These are phyloP conservation scores for Paraglomus brasilianum DNA, from an alignment of 192 early-diverging fungal species.

Conservation along the genomic window DNA sequence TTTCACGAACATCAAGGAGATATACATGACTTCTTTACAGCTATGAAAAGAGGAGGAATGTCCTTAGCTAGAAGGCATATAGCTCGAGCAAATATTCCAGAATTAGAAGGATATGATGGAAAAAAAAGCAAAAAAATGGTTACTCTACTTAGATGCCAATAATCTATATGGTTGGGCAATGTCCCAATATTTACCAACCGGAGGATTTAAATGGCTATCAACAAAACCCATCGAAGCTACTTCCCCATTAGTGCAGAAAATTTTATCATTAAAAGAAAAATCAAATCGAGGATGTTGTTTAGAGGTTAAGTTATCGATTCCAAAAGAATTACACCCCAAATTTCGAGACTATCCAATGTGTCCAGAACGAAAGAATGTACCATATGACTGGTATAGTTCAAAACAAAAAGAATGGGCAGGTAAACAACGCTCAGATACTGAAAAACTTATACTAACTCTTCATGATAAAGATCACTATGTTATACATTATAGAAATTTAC, in stretches of 20 bases:
- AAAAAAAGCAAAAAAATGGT: conserved; percentile 6
- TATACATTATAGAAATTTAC: conserved; percentile 18
- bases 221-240: not conserved
- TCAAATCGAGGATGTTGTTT: conserved; percentile 25
- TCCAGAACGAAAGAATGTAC: conserved; percentile 12
- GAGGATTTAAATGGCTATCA: not conserved
- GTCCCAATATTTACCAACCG: not conserved
- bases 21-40: conserved; percentile 4
- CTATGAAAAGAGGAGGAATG: not conserved
- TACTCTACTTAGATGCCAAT: not conserved
- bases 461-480: conserved; percentile 11
- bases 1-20: conserved; percentile 13
- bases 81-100: conserved; percentile 13
- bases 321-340: conserved; percentile 13
- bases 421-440: not conserved
- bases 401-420: conserved; percentile 2
- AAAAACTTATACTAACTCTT: conserved; percentile 15
- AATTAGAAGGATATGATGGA: not conserved
- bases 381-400: conserved; percentile 6
- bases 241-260: conserved; percentile 11
- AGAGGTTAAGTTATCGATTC: conserved; percentile 22
- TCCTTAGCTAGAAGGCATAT: not conserved
- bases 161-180: conserved; percentile 6
- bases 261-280: conserved; percentile 3
- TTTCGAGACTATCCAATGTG: conserved; percentile 8